Conservation (phyloP, 257 asterid genomes). For the Nicotiana benthamiana region DNA sequence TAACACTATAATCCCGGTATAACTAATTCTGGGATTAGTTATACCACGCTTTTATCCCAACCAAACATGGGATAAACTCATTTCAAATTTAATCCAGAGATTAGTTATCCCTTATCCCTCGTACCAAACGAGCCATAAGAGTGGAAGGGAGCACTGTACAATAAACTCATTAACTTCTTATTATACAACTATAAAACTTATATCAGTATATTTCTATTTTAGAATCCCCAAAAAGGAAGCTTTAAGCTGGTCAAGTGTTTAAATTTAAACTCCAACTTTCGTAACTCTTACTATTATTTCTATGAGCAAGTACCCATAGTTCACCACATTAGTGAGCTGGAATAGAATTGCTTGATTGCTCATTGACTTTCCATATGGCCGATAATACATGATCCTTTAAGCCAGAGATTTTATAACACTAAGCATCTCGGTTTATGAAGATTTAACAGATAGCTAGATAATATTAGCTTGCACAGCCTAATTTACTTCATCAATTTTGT, state of each 20-base stretch:
- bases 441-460: not conserved
- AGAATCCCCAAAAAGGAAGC: not conserved
- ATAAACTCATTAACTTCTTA: not conserved
- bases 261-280: not conserved
- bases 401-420: not conserved
- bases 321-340: not conserved
- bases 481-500: not conserved
- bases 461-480: not conserved
- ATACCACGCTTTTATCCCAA: too few relatives aligned
- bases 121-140: not conserved
- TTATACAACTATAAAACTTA: not conserved
- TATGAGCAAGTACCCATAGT: not conserved
- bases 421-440: not conserved
- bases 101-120: too few relatives aligned
- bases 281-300: not conserved
- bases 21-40: too few relatives aligned
- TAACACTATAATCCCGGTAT: too few relatives aligned
- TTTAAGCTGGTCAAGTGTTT: not conserved
- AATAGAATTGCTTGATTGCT: not conserved
- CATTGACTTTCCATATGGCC: not conserved
- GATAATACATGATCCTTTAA: not conserved
- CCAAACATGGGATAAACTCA: too few relatives aligned
- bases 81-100: too few relatives aligned
- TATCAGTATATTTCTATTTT: not conserved
- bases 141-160: not conserved